These are phyloP conservation scores for Arthrobotrys megalospora DNA, from an alignment of 2,329 filamentous ascomycete species.

Conservation along the genomic window DNA sequence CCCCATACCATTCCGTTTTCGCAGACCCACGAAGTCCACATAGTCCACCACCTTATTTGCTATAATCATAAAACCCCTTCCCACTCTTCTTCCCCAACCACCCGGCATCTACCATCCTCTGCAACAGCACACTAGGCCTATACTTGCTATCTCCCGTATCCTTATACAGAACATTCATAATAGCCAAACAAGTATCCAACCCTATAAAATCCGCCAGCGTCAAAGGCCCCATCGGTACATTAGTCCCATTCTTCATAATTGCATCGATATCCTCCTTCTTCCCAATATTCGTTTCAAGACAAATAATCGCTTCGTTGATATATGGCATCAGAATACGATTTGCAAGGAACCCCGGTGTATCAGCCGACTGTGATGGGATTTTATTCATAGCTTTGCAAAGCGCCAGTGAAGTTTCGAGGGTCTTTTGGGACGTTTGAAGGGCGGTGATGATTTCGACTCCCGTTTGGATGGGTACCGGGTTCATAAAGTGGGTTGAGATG, in stretches of 20 bases:
- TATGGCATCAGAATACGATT: conserved; percentile 99
- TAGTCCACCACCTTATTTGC: background rate
- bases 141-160: conserved; percentile 98
- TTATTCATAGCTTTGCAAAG: conserved; percentile 96
- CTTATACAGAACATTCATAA: conserved; percentile 93
- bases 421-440: conserved; percentile 87
- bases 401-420: conserved; percentile 83
- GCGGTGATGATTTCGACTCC: conserved; percentile 98
- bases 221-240: conserved; percentile 97
- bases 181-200: conserved; percentile 93
- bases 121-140: conserved; percentile 85
- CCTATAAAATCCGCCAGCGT: conserved; percentile 97
- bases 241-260: conserved; percentile 99
- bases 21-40: background rate
- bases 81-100: conserved; percentile 98
- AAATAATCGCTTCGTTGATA: conserved; percentile 98
- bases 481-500: conserved; percentile 98
- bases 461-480: conserved; percentile 95
- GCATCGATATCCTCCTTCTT: conserved; percentile 91
- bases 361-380: conserved; percentile 86
- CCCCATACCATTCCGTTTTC: background rate
- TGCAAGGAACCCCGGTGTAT: conserved; percentile 93
- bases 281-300: conserved; percentile 92
- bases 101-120: conserved; percentile 97
- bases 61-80: conserved; percentile 94